Evolutionary conservation across 495 filamentous ascomycete genomes (phyloP), one percentile per base, ranked within the genome.

Genomic region (Parmelia sp.): DNA sequence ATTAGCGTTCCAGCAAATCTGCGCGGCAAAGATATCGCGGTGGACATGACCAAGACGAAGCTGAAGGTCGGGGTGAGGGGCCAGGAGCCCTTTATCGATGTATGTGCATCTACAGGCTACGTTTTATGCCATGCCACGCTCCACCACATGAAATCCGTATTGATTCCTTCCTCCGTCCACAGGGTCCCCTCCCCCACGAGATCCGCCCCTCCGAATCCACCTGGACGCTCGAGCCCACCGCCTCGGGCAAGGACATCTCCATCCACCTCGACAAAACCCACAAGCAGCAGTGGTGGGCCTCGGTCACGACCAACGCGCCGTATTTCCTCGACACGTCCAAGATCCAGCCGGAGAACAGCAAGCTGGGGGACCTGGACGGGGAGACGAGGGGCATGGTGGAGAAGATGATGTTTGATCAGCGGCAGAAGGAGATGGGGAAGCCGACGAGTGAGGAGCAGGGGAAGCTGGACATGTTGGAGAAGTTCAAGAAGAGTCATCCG

Each of bases 341-440:
- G 80, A 97, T 98, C 77, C 84, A 85, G 72, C 94, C 94, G 25
- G 94, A 98, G 79, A 92, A 89, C 73, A 89, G 85, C 67, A 94
- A 89, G 72, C 77, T 98, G 69, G 83, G 88, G 63, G 94, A 98
- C 76, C 78, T 98, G 64, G 95, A 98, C 72, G 93, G 95, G 59
- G 90, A 96, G 83, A 98, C 94, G 66, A 83, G 94, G 65, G 80
- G 84, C n/a, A 97, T 98, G 93, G 94, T 98, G 49, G 94, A 98
- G 86, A 98, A 98, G 84, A 97, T 98, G 94, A 98, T 98, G 94
- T 98, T 82, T 45, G 94, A 98, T 78, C 94, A 98, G 83, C 81
- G 89, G 55, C 92, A 96, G 82, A 97, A 97, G 85, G 94, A 96
- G 81, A 80, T 84, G 77, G 94, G 94, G 10, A 83, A 86, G 73